Evolutionary conservation across 2,329 filamentous ascomycete species (phyloP), one percentile per base, ranked within the genome.

Genomic region (Curvularia eragrostidis): DNA sequence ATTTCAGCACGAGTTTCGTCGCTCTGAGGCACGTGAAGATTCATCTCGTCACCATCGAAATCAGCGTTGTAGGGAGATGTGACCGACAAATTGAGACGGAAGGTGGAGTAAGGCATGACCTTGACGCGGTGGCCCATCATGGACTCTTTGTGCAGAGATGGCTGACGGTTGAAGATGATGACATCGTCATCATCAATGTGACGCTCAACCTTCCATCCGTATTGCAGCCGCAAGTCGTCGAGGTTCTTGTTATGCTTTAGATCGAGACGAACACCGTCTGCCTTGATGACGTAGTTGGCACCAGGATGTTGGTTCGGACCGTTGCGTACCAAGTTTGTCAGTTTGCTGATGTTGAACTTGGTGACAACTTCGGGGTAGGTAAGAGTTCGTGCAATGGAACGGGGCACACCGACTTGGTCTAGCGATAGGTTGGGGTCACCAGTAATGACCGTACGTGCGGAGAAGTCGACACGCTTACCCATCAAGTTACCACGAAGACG

Each of bases 1-100:
- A 99, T 87, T 78, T 99, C 95, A 44, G 96, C 93, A 59, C 95
- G 90, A 32, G 96, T 96, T 78, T 99, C 96, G 74, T 99, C 93
- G 36, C 91, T 95, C 74, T 99, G 95, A 3, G 95, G 96, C 51
- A 99, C 96, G 85, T 99, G 95, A 81, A 99, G 87, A 76, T 99
- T 99, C 95, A 99, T 99, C 80, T 99, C 95, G 77, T 99, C 95
- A 80, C 95, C 95, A 74, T 99, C 95, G 80, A 99, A 99, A 91
- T 99, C 95, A 70, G 95, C 95, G 81, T 99, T 99, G 84, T 99
- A 99, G 0, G 95, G 95, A 26, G 93, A 96, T 0, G 96, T 99
- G 73, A 99, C 95, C 0, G 95, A 99, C 67, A 99, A 79, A 73
- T 99, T 99, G 46, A 99, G 85, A 63, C 95, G 89, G 83, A 99